Base-by-base conservation (phyloP, 352 stramenopile species). In the Pythium brassicae region DNA sequence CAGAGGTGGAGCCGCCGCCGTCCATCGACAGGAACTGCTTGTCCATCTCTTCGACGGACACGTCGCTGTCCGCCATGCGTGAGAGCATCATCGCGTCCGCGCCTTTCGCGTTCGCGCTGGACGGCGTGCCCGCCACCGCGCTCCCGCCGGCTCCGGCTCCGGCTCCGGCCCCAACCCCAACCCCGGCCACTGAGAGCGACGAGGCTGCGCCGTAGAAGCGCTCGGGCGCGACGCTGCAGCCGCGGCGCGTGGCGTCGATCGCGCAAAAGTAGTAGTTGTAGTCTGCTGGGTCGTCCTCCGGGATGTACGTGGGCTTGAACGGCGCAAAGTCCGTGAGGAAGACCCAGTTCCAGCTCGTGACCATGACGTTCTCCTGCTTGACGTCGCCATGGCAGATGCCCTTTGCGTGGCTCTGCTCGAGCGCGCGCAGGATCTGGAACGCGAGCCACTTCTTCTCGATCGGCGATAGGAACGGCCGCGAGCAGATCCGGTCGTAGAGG, bases 281-380 rank as follows among this genome's bases (percentile, higher is more conserved):
- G 72, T 97, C 96, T 19, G 92, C 88, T 2, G 95, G 95, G 69
- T 99, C 95, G 66, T 98, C 93, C 68, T 98, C 88, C 0, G 94
- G 94, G 39, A 99, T 86, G 52, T 90, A 95, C 12, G 92, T 96
- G 10, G 96, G 96, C 66, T 98, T 98, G 72, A 97, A 98, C 1
- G 92, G 89, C 34, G 95, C 89, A 69, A 99, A 97, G 76, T 99
- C 97, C 10, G 90, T 91, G 10, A 99, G 72, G 37, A 99, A 90
- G 50, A 99, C 84, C 94, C 95, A 99, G 57, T 98, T 98, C 87
- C 93, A 99, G 57, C 83, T 97, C 11, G 97, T 99, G n/a, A 99
- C 78, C 65, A 98, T 95, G 63, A 99, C 86, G 77, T 99, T 99
- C 68, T 99, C 95, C 52, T 96, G 91, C 57, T 98, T 99, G 50